Evolutionary conservation across 1,284 basidiomycete genomes (phyloP), one percentile per base, ranked within the genome.

Genomic region (Leccinum griseonigrum): DNA sequence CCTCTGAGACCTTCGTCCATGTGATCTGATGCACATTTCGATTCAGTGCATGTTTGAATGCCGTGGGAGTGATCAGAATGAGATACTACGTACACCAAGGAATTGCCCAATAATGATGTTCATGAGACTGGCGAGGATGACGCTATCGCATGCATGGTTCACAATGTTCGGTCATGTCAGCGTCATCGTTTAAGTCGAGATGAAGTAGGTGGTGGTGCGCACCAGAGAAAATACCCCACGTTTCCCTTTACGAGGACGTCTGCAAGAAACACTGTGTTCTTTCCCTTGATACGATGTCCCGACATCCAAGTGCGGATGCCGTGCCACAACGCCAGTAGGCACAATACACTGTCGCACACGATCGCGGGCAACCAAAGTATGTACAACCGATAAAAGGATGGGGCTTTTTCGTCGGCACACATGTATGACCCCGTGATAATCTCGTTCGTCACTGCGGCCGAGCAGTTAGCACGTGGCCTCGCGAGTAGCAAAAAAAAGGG

Each of bases 161-260:
- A 9, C 18, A 3, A 22, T 22, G 36, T 38, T 4, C 8, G 36
- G 36, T 38, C 32, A 10, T 32, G 31, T 56, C 43, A 40, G 26
- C 22, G 6, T 26, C 46, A 7, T 18, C n/a, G 40, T 32, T 14
- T 46, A 7, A 53, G 14, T 5, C 29, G 28, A 40, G 16, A 6
- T 28, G 29, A n/a, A 54, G 28, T 13, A 54, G 18, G 13, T 16
- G 46, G 18, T n/a, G 6, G 11, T n/a, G 11, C 68, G 32, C 56
- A 69, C 68, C 64, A 67, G 36, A 67, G 4, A 52, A 68, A 71
- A 43, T 69, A 71, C 26, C 51, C 32, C 6, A 18, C 26, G 7
- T 65, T 70, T 5, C 57, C 68, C 32, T 57, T 69, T 43, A 70
- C 8, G 4, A 69, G 58, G 11, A 40, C 26, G 4, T 59, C 56